Conservation (phyloP, 169 alveolate species). For the Besnoitia besnoiti region DNA sequence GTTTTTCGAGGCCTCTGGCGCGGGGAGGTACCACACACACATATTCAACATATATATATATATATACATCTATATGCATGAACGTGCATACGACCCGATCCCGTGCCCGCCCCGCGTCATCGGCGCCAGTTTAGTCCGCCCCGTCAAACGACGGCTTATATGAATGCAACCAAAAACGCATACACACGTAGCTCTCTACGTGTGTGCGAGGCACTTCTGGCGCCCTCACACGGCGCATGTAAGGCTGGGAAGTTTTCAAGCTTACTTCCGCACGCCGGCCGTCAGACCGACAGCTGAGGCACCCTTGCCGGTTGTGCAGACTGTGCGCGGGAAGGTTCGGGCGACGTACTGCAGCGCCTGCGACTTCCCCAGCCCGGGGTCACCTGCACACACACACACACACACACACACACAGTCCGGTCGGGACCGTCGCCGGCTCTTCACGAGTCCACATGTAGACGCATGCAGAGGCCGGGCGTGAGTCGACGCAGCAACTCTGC, state of each 20-base stretch:
- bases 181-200: no score
- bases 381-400: constrained; percentile 71
- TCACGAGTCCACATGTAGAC: not conserved
- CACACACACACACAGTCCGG: no score
- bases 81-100: no score
- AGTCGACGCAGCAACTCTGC: no score
- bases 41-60: not conserved
- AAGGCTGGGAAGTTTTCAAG: no score
- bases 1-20: no score
- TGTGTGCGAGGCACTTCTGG: no score
- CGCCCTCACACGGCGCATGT: no score
- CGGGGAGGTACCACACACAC: not conserved
- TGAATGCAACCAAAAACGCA: no score
- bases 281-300: constrained; percentile 99
- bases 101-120: no score
- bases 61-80: not conserved
- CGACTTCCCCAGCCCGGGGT: constrained; percentile 99
- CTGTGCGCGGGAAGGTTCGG: constrained; percentile 95
- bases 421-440: not conserved
- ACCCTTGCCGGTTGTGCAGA: constrained; percentile 97
- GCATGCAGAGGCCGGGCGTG: not conserved
- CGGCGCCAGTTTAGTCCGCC: no score
- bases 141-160: no score
- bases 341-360: constrained; percentile 98
- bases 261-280: constrained; percentile 90